phyloP scores from a whole-genome alignment of 306 rosid genomes.

The Vigna radiata region DNA sequence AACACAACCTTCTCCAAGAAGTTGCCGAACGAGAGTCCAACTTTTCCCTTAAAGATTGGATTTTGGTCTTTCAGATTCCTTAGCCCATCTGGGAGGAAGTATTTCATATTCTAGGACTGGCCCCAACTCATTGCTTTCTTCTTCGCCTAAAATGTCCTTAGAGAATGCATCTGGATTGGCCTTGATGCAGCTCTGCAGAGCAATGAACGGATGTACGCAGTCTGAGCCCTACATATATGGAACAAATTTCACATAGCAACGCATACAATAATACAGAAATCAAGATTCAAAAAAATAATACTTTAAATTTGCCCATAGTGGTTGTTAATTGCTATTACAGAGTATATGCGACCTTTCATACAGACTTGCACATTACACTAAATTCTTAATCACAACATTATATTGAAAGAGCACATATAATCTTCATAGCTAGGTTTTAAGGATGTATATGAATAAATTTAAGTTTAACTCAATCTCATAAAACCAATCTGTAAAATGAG shows the following conservation, averaged over 20 bases:
- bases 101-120: conserved; percentile 66
- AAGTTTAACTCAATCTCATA: too few relatives aligned
- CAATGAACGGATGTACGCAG: conserved; percentile 84
- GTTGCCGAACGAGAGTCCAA: neutral
- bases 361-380: neutral
- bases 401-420: neutral
- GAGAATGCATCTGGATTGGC: conserved; percentile 87
- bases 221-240: conserved; percentile 78
- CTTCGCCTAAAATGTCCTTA: conserved; percentile 60
- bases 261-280: conserved; percentile 31
- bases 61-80: conserved; percentile 60
- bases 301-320: conserved; percentile 24
- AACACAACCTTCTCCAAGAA: conserved; percentile 8
- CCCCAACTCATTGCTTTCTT: conserved; percentile 53
- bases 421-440: neutral
- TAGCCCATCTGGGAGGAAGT: conserved; percentile 74
- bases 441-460: neutral
- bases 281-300: conserved; percentile 20
- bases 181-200: conserved; percentile 90
- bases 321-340: neutral
- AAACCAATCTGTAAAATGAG: too few relatives aligned
- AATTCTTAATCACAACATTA: neutral
- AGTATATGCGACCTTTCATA: neutral
- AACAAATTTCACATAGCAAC: conserved; percentile 30
- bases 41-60: conserved; percentile 63